Conservation (phyloP, 2,329 filamentous ascomycete species). For the Epichloe brachyelytri region DNA sequence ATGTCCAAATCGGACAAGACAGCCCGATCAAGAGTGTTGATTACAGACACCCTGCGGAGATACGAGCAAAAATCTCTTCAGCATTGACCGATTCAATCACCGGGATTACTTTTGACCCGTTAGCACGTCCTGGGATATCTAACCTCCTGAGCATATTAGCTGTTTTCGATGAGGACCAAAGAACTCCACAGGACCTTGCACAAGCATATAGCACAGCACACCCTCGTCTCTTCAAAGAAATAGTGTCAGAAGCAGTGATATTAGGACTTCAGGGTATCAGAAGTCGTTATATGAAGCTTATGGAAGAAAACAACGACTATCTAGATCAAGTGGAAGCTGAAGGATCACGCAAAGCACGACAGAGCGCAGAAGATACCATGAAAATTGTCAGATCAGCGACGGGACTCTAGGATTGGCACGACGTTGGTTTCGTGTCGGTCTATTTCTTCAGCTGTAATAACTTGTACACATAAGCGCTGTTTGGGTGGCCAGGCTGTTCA, state of each 20-base stretch:
- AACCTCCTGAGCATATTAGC: conserved; percentile 77
- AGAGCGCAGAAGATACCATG: conserved; percentile 49
- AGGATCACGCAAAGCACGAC: conserved; percentile 48
- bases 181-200: conserved; percentile 28
- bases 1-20: conserved; percentile 87
- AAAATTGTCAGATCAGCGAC: conserved; percentile 35
- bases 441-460: not conserved
- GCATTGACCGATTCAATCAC: conserved; percentile 65
- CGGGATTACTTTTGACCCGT: conserved; percentile 59
- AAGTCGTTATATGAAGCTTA: conserved; percentile 40
- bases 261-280: conserved; percentile 40
- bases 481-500: not conserved
- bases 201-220: conserved; percentile 23
- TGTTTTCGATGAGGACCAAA: conserved; percentile 41
- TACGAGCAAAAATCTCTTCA: conserved; percentile 54
- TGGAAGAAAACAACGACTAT: conserved; percentile 33
- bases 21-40: conserved; percentile 62
- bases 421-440: not conserved
- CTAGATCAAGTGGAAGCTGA: conserved; percentile 44
- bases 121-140: conserved; percentile 62
- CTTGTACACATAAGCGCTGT: not conserved
- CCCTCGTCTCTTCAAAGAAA: conserved; percentile 30
- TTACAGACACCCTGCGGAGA: conserved; percentile 58
- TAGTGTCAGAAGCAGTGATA: conserved; percentile 46
- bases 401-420: conserved; percentile 26